Evolutionary conservation across 768 basidiomycete species (phyloP).

Genomic region (Mycena sanguinolenta): DNA sequence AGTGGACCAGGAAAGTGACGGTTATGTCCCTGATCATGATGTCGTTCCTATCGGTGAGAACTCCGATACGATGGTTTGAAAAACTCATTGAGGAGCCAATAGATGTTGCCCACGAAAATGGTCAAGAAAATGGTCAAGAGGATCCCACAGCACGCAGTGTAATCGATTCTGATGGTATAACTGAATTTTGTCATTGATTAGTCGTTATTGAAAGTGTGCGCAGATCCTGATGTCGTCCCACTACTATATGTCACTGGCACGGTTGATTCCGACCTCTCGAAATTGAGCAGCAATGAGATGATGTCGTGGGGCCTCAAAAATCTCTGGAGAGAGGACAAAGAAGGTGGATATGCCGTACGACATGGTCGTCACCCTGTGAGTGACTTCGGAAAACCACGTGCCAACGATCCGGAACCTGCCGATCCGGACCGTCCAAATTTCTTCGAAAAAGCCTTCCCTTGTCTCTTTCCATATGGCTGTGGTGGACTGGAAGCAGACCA

Average conservation of each 20-base stretch:
- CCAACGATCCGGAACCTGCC: constrained; percentile 2
- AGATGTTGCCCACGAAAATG: too few relatives aligned
- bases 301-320: constrained; percentile 44
- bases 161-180: too few relatives aligned
- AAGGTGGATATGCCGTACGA: constrained; percentile 43
- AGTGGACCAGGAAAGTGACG: constrained; percentile 37
- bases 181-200: too few relatives aligned
- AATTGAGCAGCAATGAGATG: constrained; percentile 37
- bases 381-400: constrained; percentile 26
- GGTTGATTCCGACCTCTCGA: constrained; percentile 44
- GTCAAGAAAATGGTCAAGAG: too few relatives aligned
- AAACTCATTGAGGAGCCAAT: not conserved
- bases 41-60: not conserved
- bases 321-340: constrained; percentile 30
- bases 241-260: constrained; percentile 40
- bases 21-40: constrained; percentile 43
- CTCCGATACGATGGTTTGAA: not conserved
- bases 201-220: too few relatives aligned
- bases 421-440: constrained; percentile 34
- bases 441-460: constrained; percentile 41
- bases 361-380: constrained; percentile 35
- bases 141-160: too few relatives aligned
- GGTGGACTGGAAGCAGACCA: constrained; percentile 46
- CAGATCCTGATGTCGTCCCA: constrained; percentile 43
- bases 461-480: constrained; percentile 48